Evolutionary conservation across 345 rosid species (phyloP).

Genomic region (Populus deltoides): DNA sequence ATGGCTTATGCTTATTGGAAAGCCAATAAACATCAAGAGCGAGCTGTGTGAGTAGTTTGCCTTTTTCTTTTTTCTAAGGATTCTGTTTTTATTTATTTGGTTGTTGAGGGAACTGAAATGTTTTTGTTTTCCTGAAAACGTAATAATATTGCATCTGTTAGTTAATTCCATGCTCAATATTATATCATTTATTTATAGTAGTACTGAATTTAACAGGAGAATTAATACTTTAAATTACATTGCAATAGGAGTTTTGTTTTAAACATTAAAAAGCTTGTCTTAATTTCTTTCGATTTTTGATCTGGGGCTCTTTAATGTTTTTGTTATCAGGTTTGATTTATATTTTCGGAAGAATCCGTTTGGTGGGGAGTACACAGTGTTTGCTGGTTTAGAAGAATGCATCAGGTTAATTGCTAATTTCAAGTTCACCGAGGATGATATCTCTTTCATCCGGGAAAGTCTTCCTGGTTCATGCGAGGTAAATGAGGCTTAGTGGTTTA

Average conservation of each 20-base stretch:
- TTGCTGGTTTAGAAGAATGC: conserved; percentile 97
- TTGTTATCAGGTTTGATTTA: conserved; percentile 65
- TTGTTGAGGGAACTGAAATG: not conserved
- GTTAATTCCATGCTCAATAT: not conserved
- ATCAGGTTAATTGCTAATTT: conserved; percentile 83
- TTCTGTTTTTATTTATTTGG: not conserved
- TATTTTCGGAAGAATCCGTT: conserved; percentile 95
- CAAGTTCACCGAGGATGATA: conserved; percentile 65
- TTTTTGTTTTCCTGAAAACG: not conserved
- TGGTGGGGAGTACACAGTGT: conserved; percentile 88
- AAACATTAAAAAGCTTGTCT: not conserved
- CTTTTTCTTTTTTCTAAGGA: not conserved
- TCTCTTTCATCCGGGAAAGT: conserved; percentile 57
- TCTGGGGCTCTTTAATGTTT: not conserved
- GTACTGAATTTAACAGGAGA: not conserved
- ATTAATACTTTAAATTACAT: not conserved
- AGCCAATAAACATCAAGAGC: conserved; percentile 79
- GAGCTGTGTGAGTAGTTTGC: conserved; percentile 60
- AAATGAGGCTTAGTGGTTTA: not conserved
- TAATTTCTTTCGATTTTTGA: not conserved
- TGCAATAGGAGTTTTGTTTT: not conserved
- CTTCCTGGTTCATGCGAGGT: conserved; percentile 84
- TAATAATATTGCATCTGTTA: not conserved
- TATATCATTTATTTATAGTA: not conserved
- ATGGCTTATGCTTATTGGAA: conserved; percentile 99